Evolutionary conservation across 352 stramenopile species (phyloP).

Genomic region (Phytopythium kandeliae): DNA sequence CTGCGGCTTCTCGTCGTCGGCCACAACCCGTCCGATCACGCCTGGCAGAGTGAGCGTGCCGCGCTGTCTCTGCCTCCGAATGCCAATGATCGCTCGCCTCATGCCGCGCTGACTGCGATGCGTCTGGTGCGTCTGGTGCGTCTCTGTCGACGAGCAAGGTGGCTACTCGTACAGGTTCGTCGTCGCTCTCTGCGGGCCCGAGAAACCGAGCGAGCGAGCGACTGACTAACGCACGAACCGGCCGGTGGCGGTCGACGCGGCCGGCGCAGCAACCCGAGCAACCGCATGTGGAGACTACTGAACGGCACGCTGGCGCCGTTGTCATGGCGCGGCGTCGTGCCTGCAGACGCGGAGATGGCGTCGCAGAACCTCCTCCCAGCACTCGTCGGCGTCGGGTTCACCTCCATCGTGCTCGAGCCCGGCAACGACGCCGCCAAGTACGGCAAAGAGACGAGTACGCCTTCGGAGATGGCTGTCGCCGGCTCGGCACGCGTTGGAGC

Average conservation of each 20-base stretch:
- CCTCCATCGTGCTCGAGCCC: constrained; percentile 79
- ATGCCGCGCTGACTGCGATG: not conserved
- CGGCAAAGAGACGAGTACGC: constrained; percentile 56
- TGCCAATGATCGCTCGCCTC: too few species aligned
- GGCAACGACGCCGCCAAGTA: constrained; percentile 84
- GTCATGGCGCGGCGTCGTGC: constrained; percentile 61
- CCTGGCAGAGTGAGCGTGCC: constrained; percentile 59
- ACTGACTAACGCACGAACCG: too few species aligned
- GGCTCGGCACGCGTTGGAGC: too few species aligned
- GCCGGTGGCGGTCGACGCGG: not conserved
- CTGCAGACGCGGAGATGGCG: constrained; percentile 36
- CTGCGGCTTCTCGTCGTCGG: constrained; percentile 83
- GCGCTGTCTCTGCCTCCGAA: too few species aligned
- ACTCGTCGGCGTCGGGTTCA: constrained; percentile 66
- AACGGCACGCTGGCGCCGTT: constrained; percentile 51
- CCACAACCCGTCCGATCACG: constrained; percentile 88
- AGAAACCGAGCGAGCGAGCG: too few species aligned
- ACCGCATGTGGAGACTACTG: constrained; percentile 87
- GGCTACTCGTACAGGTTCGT: constrained; percentile 57
- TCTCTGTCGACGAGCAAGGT: constrained; percentile 7
- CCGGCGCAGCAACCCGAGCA: constrained; percentile 69
- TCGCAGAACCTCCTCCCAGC: constrained; percentile 74
- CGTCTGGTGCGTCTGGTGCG: not conserved
- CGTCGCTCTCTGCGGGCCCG: too few species aligned
- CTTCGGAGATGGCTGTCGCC: not conserved